Percentiles rank a stretch among this genome's conserved stretches.
Conservation (phyloP, 2,329 filamentous ascomycete genomes). For the Apiospora kogelbergensis region DNA sequence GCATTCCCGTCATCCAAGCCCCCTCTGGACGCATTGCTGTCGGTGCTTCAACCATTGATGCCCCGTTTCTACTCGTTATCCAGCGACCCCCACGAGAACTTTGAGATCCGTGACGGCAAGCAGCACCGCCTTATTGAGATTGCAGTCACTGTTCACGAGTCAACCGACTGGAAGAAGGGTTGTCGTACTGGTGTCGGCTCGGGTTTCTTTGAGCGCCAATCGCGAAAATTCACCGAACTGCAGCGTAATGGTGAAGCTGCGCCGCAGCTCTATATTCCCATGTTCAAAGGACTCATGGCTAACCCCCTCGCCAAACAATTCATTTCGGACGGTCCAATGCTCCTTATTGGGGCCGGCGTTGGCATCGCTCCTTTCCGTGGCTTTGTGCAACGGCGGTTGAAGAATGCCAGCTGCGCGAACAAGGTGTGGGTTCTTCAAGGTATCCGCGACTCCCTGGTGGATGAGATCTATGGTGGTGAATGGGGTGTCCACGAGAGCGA, state of each 20-base stretch:
- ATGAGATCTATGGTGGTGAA: slow-evolving; percentile 95
- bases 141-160: slow-evolving; percentile 93
- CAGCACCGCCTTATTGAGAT: slow-evolving; percentile 85
- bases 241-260: slow-evolving; percentile 58
- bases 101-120: slow-evolving; percentile 65
- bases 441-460: slow-evolving; percentile 73
- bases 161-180: slow-evolving; percentile 72
- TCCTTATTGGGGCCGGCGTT: slow-evolving; percentile 93
- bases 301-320: slow-evolving; percentile 94
- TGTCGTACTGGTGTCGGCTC: slow-evolving; percentile 82
- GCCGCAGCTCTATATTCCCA: slow-evolving; percentile 75
- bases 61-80: slow-evolving; percentile 98
- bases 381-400: slow-evolving; percentile 77
- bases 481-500: slow-evolving; percentile 91
- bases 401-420: slow-evolving; percentile 37
- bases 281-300: slow-evolving; percentile 98
- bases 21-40: slow-evolving; percentile 78
- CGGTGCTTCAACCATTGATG: slow-evolving; percentile 84
- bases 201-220: slow-evolving; percentile 88
- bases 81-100: slow-evolving; percentile 85
- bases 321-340: slow-evolving; percentile 91
- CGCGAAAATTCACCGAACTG: slow-evolving; percentile 68
- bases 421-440: slow-evolving; percentile 39
- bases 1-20: slow-evolving; percentile 93
- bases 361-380: slow-evolving; percentile 97